Evolutionary conservation across 441 rosid species (phyloP).

Genomic region (Macaranga tanarius): DNA sequence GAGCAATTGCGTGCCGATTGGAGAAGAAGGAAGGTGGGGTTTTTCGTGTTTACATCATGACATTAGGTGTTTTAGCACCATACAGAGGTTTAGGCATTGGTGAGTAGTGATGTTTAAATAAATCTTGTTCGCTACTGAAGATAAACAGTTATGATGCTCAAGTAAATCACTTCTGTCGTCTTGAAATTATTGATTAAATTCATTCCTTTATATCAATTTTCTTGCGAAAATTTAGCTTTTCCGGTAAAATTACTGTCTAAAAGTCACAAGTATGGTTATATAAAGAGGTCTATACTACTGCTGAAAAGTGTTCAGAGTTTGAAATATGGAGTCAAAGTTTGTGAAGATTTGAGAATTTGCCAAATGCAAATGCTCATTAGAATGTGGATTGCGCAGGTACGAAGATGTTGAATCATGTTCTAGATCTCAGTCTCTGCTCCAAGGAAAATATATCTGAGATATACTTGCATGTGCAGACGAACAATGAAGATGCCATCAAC

Average conservation of each 20-base stretch:
- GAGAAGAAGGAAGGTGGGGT: constrained; percentile 91
- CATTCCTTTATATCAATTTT: too few relatives aligned
- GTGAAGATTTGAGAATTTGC: background rate
- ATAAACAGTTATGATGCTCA: background rate
- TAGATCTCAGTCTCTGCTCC: constrained; percentile 67
- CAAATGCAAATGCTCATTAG: background rate
- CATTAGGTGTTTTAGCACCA: constrained; percentile 95
- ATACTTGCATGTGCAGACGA: constrained; percentile 95
- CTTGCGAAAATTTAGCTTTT: too few relatives aligned
- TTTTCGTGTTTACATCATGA: constrained; percentile 89
- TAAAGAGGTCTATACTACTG: background rate
- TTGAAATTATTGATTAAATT: too few relatives aligned
- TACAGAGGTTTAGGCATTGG: constrained; percentile 97
- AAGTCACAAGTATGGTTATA: too few relatives aligned
- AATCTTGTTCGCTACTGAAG: background rate
- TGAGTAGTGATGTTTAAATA: constrained; percentile 36
- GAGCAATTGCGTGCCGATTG: constrained; percentile 92
- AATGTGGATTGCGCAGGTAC: constrained; percentile 57
- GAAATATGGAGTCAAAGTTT: background rate
- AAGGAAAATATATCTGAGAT: constrained; percentile 72
- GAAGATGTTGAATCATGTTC: constrained; percentile 75
- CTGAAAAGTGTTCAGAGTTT: background rate
- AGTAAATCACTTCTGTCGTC: too few relatives aligned
- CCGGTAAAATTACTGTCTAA: too few relatives aligned
- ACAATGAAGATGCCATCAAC: constrained; percentile 88